These are phyloP conservation scores for Rhynchosporium graminicola DNA, from an alignment of 2,329 filamentous ascomycete species.

Conservation along the genomic window DNA sequence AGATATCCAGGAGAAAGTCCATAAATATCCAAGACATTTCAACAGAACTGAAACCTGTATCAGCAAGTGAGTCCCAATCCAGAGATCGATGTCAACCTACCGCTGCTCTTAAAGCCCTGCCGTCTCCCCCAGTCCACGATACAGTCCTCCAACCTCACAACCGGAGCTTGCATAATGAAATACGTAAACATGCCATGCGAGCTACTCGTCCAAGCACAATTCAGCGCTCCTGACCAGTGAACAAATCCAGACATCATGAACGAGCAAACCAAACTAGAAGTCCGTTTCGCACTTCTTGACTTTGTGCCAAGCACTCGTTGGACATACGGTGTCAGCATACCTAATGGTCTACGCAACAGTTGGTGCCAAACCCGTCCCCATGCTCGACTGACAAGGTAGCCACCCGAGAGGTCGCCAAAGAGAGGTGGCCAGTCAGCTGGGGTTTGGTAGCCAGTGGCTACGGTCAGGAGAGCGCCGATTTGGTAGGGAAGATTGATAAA, in stretches of 20 bases:
- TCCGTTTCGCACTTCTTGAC: slow-evolving; percentile 5
- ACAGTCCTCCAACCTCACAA: slow-evolving; percentile 14
- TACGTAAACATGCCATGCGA: slow-evolving; percentile 19
- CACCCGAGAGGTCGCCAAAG: slow-evolving; percentile 15
- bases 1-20: slow-evolving; percentile 17
- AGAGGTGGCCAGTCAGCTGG: slow-evolving; percentile 17
- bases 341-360: slow-evolving; percentile 6
- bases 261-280: slow-evolving; percentile 2
- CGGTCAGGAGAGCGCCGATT: slow-evolving; percentile 13
- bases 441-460: slow-evolving; percentile 4
- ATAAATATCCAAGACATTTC: slow-evolving; percentile 14
- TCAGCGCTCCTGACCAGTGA: slow-evolving; percentile 15
- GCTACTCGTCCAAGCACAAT: slow-evolving; percentile 16
- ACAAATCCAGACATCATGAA: slow-evolving; percentile 15
- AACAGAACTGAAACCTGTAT: not conserved
- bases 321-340: slow-evolving; percentile 9
- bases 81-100: not conserved
- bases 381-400: slow-evolving; percentile 15
- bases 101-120: slow-evolving; percentile 5
- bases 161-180: slow-evolving; percentile 19
- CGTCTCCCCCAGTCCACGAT: slow-evolving; percentile 13
- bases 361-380: slow-evolving; percentile 22
- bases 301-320: slow-evolving; percentile 1
- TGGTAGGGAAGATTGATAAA: slow-evolving; percentile 21
- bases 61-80: not conserved